phyloP scores from a whole-genome alignment of 1,139 yeast genomes.

The Saccharomyces hybrid region DNA sequence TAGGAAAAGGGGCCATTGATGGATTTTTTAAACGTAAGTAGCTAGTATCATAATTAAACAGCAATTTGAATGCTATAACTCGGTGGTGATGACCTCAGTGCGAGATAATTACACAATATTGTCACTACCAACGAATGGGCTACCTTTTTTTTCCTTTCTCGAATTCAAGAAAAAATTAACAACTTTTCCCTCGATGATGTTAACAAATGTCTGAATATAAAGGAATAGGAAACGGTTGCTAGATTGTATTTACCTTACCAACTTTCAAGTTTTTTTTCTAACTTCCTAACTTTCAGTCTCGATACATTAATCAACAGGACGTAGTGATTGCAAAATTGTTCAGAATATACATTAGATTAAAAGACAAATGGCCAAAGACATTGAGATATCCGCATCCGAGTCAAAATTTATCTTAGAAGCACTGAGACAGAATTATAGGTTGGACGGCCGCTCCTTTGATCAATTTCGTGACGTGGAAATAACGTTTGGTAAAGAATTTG shows the following conservation, averaged over 20 bases:
- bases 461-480: constrained; percentile 60
- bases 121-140: neutral
- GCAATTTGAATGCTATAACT: neutral
- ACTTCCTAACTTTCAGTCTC: neutral
- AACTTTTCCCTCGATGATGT: neutral
- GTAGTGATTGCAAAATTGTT: neutral
- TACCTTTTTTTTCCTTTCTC: neutral
- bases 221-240: neutral
- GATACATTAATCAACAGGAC: neutral
- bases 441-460: constrained; percentile 59
- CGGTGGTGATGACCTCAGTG: neutral
- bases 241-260: neutral
- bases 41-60: neutral
- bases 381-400: constrained; percentile 63
- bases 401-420: constrained; percentile 52
- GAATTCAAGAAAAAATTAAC: neutral
- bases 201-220: neutral
- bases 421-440: constrained; percentile 52
- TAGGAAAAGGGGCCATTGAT: constrained; percentile 58
- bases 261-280: neutral
- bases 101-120: neutral
- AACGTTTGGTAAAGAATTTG: constrained; percentile 60
- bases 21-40: constrained; percentile 42
- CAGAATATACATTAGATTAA: neutral
- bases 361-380: constrained; percentile 43